Conservation (phyloP, 768 basidiomycete species). For the Suillus cothurnatus region DNA sequence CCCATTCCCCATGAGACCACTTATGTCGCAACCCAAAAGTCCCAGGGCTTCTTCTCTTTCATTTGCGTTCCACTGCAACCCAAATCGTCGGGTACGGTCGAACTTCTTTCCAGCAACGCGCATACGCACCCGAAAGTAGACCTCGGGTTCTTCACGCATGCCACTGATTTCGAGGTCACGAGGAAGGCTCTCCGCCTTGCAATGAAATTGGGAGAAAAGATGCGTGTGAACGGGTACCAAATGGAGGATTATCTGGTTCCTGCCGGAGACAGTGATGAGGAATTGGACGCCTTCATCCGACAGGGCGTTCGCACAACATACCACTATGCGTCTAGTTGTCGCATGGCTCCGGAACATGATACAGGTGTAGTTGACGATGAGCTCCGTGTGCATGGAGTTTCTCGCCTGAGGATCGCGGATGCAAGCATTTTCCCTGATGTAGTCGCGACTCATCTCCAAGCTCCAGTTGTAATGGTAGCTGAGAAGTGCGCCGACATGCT, state of each 20-base stretch:
- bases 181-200: slow-evolving; percentile 20
- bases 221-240: slow-evolving; percentile 28
- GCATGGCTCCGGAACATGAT: slow-evolving; percentile 33
- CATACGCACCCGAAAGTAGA: slow-evolving; percentile 19
- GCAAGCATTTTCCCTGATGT: slow-evolving; percentile 34
- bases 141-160: slow-evolving; percentile 7
- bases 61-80: slow-evolving; percentile 27
- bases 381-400: slow-evolving; percentile 47
- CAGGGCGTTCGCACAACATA: slow-evolving; percentile 28
- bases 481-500: slow-evolving; percentile 43
- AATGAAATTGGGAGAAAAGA: slow-evolving; percentile 19
- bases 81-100: slow-evolving; percentile 20
- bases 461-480: slow-evolving; percentile 36
- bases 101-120: slow-evolving; percentile 22
- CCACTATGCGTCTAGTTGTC: slow-evolving; percentile 40
- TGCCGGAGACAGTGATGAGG: background rate
- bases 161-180: slow-evolving; percentile 16
- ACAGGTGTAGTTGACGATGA: slow-evolving; percentile 50
- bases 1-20: slow-evolving; percentile 19
- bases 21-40: slow-evolving; percentile 13
- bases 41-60: slow-evolving; percentile 29
- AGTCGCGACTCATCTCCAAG: slow-evolving; percentile 35
- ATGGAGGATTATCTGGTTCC: slow-evolving; percentile 5
- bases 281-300: slow-evolving; percentile 6
- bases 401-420: slow-evolving; percentile 45